Conservation (phyloP, 176 grass and related monocot genomes). For the Poa pratensis region DNA sequence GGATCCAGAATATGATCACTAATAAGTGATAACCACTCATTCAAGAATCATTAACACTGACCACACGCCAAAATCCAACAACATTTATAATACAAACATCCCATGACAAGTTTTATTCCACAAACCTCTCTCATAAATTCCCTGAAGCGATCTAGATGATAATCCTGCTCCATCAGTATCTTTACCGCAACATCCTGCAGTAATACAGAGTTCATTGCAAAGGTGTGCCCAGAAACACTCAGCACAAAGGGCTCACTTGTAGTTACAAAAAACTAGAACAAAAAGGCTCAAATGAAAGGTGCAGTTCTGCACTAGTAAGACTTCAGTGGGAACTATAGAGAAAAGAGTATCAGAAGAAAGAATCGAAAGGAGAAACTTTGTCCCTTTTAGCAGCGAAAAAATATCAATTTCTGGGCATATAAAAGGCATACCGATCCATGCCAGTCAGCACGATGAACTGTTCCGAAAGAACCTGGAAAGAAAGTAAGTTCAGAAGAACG, state of each 20-base stretch:
- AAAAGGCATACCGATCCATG: conserved; percentile 90
- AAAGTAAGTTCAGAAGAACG: not conserved
- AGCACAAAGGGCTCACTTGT: not conserved
- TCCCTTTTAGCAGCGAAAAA: not conserved
- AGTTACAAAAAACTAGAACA: conserved; percentile 17
- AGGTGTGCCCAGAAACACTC: not conserved
- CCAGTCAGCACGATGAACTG: conserved; percentile 98
- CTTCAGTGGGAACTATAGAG: not conserved
- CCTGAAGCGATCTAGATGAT: conserved; percentile 78
- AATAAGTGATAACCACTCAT: not conserved
- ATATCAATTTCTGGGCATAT: too few species aligned
- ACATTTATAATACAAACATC: not conserved
- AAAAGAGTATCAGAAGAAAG: conserved; percentile 23
- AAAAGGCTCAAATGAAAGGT: conserved; percentile 18
- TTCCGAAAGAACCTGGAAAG: conserved; percentile 97
- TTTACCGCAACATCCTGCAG: conserved; percentile 96
- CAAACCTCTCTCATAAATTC: conserved; percentile 97
- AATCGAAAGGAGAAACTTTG: conserved; percentile 30
- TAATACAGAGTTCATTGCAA: conserved; percentile 33
- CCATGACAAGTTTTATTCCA: conserved; percentile 25
- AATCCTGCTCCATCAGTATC: conserved; percentile 99
- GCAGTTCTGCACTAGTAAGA: not conserved
- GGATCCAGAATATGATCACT: not conserved
- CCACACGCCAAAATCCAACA: too few species aligned
- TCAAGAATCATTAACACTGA: too few species aligned